Base-by-base conservation (phyloP, 2,329 filamentous ascomycete species). In the Penicillium sp. region DNA sequence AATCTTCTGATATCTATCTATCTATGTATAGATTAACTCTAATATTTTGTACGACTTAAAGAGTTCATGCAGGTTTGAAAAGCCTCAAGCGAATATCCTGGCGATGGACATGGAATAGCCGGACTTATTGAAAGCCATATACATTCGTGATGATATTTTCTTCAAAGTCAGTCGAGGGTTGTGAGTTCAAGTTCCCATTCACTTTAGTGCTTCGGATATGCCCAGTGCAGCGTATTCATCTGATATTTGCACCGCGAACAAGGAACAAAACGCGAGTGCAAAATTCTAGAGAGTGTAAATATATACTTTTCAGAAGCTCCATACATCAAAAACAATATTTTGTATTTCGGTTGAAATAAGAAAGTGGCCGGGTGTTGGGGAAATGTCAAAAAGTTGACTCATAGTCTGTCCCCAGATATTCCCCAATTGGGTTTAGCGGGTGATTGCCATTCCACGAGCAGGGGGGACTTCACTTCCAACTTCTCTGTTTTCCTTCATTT, bases 401-500 rank as follows among this genome's bases (percentile, higher is more conserved):
- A 52, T 46, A 24, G 38, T 34, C 3, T 34, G 51, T 40, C 58
- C 58, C 58, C 56, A 60, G 57, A 56, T 58, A 58, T 47, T 13
- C 34, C 39, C 51, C 18, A 42, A 55, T 50, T 35, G 2, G 45
- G 55, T 14, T 58, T 60, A 60, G 58, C 51, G 58, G 55, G 42
- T 59, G 39, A 57, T 55, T 42, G 47, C 32, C 18, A 53, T 47
- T 55, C 46, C 11, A 48, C 48, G 43, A 51, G 47, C 42, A 59
- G 50, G 54, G 51, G 43, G 4, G 35, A 42, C 37, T 50, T 52
- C 45, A 29, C 47, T 53, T 47, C 22, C 43, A 55, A 40, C 10
- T 40, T 54, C 55, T 39, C 50, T 44, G 29, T 57, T 45, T 49
- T 20, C 44, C 22, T 32, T 46, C 50, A 52, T 35, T 20, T 48